Conservation (phyloP, 2,329 filamentous ascomycete genomes). For the Eutypa lata region DNA sequence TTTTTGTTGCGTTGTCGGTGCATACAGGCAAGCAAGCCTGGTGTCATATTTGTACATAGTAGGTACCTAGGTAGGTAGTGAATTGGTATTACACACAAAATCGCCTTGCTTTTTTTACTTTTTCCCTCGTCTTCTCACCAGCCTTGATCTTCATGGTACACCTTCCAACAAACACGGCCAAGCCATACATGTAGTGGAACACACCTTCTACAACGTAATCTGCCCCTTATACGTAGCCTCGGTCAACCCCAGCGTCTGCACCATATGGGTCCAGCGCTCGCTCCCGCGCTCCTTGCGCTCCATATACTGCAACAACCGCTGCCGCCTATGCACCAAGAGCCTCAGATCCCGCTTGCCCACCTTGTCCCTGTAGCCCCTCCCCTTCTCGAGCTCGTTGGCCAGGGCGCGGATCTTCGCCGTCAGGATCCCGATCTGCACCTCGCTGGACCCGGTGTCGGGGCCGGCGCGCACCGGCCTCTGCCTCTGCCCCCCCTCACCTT, state of each 20-base stretch:
- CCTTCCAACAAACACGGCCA: too few species aligned
- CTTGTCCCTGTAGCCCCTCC: constrained; percentile 78
- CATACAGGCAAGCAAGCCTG: constrained; percentile 5
- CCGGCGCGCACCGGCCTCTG: constrained; percentile 62
- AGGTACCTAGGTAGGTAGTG: constrained; percentile 8
- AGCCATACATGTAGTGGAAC: too few species aligned
- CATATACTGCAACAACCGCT: constrained; percentile 85
- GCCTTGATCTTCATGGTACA: constrained; percentile 17
- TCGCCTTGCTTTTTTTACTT: neutral
- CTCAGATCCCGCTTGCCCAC: constrained; percentile 89
- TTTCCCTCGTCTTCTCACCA: constrained; percentile 11
- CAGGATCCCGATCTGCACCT: constrained; percentile 96
- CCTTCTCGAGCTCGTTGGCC: constrained; percentile 65
- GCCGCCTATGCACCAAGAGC: constrained; percentile 80
- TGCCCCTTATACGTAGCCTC: constrained; percentile 89
- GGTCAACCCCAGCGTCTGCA: constrained; percentile 79
- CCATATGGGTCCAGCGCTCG: constrained; percentile 81
- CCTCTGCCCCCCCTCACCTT: too few species aligned
- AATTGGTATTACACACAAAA: neutral
- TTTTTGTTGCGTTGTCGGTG: neutral
- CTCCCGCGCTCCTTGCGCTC: constrained; percentile 87
- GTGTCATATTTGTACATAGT: constrained; percentile 38
- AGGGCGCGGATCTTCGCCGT: constrained; percentile 89
- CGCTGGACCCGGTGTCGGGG: constrained; percentile 88
- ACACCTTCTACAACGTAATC: constrained; percentile 63